Base-by-base conservation (phyloP, 2,329 filamentous ascomycete species). In the Phaeoacremonium minimum region DNA sequence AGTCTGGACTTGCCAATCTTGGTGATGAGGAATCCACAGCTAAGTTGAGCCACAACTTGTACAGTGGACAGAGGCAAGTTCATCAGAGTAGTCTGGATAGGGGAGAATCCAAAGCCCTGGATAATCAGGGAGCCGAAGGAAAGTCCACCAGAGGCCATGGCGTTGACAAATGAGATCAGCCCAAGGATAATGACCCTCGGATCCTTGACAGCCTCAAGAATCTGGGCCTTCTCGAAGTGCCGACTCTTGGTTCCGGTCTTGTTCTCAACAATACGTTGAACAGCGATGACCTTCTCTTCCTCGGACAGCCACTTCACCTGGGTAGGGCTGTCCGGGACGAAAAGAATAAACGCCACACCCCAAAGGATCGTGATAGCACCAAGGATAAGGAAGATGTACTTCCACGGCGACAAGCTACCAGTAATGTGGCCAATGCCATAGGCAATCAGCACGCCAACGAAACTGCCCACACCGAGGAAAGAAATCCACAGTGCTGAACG, bases 401-500 rank as follows among this genome's bases (percentile, higher is more conserved):
- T 52, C 58, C 57, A 61, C 2, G 56, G 40, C 18, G 43, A 38
- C 14, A 60, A 30, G 5, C 47, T 47, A 2, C 51, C 49, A 14
- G 43, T 43, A 26, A 59, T 54, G 13, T 57, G 53, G 3, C 54
- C 57, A 6, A 61, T 50, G 7, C 57, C 58, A 14, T 56, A 61
- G 32, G 58, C 57, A 32, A 61, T 49, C 14, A 60, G 39, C 1
- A 57, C 56, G 2, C 53, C 53, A 7, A 60, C 43, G 3, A 64
- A 52, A 5, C 53, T 55, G 1, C 57, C 60, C 4, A 60, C 53
- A 2, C 61, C 61, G 15, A 60, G 60, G 29, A 56, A 61, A 6
- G 60, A 63, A 33, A 61, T 60, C 52, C 60, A 63, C 37, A 52
- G 50, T 29, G 58, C 57, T 5, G 60, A 57, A 2, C 60, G 52